Conservation (phyloP, 257 asterid species). For the Forsythia viridissima region DNA sequence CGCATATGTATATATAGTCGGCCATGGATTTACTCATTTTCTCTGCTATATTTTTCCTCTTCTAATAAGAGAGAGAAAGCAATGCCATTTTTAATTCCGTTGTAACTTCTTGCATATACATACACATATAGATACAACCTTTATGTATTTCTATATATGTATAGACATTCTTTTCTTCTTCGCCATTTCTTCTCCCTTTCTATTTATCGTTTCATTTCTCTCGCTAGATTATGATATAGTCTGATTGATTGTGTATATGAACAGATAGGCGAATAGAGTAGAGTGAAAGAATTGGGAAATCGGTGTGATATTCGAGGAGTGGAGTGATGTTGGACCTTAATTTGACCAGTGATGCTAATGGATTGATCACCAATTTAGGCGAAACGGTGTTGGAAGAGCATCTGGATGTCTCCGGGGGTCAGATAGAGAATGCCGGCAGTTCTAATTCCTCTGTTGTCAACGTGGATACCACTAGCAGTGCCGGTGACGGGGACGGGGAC, state of each 20-base stretch:
- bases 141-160: constrained; percentile 19
- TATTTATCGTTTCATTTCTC: constrained; percentile 5
- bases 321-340: constrained; percentile 66
- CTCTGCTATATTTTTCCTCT: not conserved
- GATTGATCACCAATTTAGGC: constrained; percentile 41
- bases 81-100: constrained; percentile 27
- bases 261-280: constrained; percentile 2
- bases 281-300: not conserved
- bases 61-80: constrained; percentile 14
- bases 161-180: constrained; percentile 47
- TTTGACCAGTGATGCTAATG: constrained; percentile 41
- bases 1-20: constrained; percentile 24
- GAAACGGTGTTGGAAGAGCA: constrained; percentile 43
- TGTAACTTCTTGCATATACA: constrained; percentile 22
- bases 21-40: constrained; percentile 26
- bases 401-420: constrained; percentile 37
- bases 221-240: not conserved
- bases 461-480: constrained; percentile 68
- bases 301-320: not conserved
- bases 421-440: constrained; percentile 77
- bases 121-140: constrained; percentile 26
- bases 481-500: constrained; percentile 78
- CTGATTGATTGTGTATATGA: constrained; percentile 6
- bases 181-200: constrained; percentile 32
- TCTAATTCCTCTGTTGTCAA: constrained; percentile 74